These are phyloP conservation scores for Astragalus membranaceus DNA, from an alignment of 306 rosid species.

Conservation along the genomic window DNA sequence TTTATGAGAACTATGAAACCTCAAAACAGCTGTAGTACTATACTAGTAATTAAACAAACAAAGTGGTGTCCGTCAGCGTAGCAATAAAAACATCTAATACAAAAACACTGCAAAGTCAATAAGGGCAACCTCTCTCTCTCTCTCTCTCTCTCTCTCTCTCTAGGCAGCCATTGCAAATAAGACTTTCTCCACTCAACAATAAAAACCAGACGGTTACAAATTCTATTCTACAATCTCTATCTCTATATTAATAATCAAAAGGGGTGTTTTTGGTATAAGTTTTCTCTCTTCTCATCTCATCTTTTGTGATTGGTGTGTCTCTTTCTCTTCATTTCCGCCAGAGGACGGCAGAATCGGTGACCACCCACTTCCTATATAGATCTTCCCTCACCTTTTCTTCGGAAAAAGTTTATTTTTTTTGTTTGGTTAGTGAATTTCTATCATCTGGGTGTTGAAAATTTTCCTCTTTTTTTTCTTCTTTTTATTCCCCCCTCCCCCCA, in stretches of 20 bases:
- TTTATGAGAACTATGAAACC: slow-evolving; percentile 25
- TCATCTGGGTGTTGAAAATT: slow-evolving; percentile 15
- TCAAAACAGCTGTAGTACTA: slow-evolving; percentile 45
- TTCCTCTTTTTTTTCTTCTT: background rate
- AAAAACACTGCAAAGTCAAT: slow-evolving; percentile 54
- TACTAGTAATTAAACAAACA: slow-evolving; percentile 17
- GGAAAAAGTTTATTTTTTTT: slow-evolving; percentile 21
- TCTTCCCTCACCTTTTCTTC: slow-evolving; percentile 27
- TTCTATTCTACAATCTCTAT: background rate
- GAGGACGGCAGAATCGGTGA: slow-evolving; percentile 18
- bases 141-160: background rate
- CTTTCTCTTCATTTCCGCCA: slow-evolving; percentile 16
- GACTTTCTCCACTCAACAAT: slow-evolving; percentile 22
- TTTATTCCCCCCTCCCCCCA: no score
- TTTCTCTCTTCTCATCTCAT: background rate
- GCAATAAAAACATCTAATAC: slow-evolving; percentile 17
- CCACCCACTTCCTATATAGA: slow-evolving; percentile 25
- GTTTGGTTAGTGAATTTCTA: slow-evolving; percentile 38
- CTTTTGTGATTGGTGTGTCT: slow-evolving; percentile 3
- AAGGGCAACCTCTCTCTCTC: slow-evolving; percentile 41
- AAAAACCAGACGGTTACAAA: slow-evolving; percentile 24
- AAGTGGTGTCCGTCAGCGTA: slow-evolving; percentile 20
- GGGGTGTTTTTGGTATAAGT: background rate
- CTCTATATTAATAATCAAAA: slow-evolving; percentile 1
- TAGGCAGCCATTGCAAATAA: slow-evolving; percentile 35